phyloP scores from a whole-genome alignment of 1,284 basidiomycete genomes.

The Ganoderma resinaceum region DNA sequence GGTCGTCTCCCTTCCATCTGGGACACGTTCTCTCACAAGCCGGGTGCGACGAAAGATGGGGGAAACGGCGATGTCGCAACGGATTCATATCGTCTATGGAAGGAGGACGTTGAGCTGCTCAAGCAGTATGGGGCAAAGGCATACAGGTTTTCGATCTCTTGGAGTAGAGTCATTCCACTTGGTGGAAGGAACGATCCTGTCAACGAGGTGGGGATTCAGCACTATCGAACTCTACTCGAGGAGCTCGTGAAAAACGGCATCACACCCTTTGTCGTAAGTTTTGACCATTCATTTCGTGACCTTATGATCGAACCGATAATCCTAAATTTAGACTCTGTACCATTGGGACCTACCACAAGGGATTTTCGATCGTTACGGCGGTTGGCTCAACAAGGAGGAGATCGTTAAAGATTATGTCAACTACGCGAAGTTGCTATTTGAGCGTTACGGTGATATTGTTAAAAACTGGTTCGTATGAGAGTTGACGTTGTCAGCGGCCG shows the following conservation, averaged over 20 bases:
- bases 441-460: constrained; percentile 74
- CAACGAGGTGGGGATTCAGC: constrained; percentile 69
- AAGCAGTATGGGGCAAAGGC: constrained; percentile 47
- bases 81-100: constrained; percentile 72
- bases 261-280: constrained; percentile 69
- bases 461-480: constrained; percentile 63
- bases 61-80: constrained; percentile 72
- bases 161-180: constrained; percentile 77
- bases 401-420: constrained; percentile 68
- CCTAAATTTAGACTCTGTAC: constrained; percentile 63
- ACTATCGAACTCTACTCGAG: constrained; percentile 70
- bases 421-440: constrained; percentile 66
- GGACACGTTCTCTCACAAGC: constrained; percentile 74
- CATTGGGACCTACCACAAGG: constrained; percentile 82
- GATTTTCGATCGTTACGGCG: constrained; percentile 74
- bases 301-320: background rate
- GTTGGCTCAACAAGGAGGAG: constrained; percentile 73
- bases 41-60: constrained; percentile 71
- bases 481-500: background rate
- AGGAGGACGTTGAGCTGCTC: constrained; percentile 71
- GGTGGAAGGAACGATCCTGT: constrained; percentile 73
- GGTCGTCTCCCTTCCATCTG: constrained; percentile 72
- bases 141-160: constrained; percentile 71
- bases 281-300: background rate
- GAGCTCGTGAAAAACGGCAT: constrained; percentile 68